Conservation (phyloP, 1,139 yeast genomes). For the Yamadazyma pseudoaaseri region DNA sequence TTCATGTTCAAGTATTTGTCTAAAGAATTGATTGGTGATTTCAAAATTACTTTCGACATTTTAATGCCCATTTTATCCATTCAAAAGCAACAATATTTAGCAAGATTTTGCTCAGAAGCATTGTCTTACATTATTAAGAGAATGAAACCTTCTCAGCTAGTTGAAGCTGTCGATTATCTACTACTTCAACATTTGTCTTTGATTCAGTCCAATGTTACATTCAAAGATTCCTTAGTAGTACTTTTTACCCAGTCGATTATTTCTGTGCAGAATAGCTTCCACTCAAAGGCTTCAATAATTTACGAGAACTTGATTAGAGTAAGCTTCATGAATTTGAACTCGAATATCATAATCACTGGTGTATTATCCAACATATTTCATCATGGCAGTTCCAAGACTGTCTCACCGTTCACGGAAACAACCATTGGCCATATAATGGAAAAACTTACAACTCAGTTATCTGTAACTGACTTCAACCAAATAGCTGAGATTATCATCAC, state of each 20-base stretch:
- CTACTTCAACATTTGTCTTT: conserved; percentile 43
- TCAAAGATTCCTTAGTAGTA: conserved; percentile 55
- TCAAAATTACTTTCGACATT: conserved; percentile 64
- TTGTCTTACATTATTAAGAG: conserved; percentile 80
- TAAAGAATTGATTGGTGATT: conserved; percentile 56
- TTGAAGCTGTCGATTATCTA: conserved; percentile 47
- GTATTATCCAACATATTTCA: conserved; percentile 58
- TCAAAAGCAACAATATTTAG: conserved; percentile 58
- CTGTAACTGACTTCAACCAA: conserved; percentile 4
- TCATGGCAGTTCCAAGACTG: conserved; percentile 59
- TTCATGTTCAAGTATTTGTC: conserved; percentile 86
- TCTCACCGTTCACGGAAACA: conserved; percentile 43
- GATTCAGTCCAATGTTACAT: conserved; percentile 36
- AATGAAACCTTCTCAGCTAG: conserved; percentile 50
- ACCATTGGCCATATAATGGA: conserved; percentile 20
- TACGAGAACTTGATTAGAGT: conserved; percentile 43
- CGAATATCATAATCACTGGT: conserved; percentile 48
- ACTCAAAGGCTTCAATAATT: conserved; percentile 62
- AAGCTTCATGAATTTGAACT: conserved; percentile 22
- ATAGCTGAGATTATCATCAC: conserved; percentile 36
- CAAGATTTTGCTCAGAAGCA: conserved; percentile 89
- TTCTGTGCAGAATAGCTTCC: conserved; percentile 69
- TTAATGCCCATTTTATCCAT: conserved; percentile 63
- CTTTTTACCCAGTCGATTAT: conserved; percentile 75
- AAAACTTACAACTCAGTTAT: conserved; percentile 5